Base-by-base conservation (phyloP, 768 basidiomycete genomes). In the Lenzites betulinus region DNA sequence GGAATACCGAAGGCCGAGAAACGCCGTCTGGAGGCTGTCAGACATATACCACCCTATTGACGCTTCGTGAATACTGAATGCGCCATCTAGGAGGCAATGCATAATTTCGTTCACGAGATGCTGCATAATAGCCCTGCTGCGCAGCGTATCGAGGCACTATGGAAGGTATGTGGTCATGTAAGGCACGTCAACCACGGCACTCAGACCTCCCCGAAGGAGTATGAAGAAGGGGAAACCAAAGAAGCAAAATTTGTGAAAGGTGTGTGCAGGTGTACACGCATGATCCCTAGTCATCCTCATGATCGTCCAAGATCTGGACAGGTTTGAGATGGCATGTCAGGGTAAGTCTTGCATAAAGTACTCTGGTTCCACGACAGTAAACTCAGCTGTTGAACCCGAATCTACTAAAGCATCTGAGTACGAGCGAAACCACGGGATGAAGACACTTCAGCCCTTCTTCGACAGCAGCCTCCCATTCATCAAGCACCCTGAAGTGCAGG, bases 181-280 rank as follows among this genome's bases (percentile, higher is more conserved):
- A 1, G 36, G 16, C 16, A 38, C 16, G 15, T 25, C 8, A 26
- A 47, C 7, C 38, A 41, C 3, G 5, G 35, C 47, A 12, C n/a
- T 16, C 15, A 35, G 30, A 33, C 30, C 11, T 11, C 30, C 30
- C 11, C 30, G 30, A 62, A 93, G 89, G 93, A 96, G 74, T 95
- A 96, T 69, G 93, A 96, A 76, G 85, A 83, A 33, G 85, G 85
- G 2, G 67, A 77, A 63, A 88, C 88, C 0, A 69, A 81, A 5
- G 94, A 95, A 70, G 92, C 93, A 0, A 84, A 77, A 57, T 93
- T 95, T 68, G 93, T 95, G 42, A 95, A 95, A 81, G 92, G 92
- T 82, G 51, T 67, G 56, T 16, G 49, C 5, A 3, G 16, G 18
- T 16, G 20, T 18, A 46, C 18, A 5, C 16, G 38, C 8, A 18